Percentiles rank a stretch among this genome's conserved stretches.
These are phyloP conservation scores for Xanthoconium separans DNA, from an alignment of 1,284 basidiomycete species.

Conservation along the genomic window DNA sequence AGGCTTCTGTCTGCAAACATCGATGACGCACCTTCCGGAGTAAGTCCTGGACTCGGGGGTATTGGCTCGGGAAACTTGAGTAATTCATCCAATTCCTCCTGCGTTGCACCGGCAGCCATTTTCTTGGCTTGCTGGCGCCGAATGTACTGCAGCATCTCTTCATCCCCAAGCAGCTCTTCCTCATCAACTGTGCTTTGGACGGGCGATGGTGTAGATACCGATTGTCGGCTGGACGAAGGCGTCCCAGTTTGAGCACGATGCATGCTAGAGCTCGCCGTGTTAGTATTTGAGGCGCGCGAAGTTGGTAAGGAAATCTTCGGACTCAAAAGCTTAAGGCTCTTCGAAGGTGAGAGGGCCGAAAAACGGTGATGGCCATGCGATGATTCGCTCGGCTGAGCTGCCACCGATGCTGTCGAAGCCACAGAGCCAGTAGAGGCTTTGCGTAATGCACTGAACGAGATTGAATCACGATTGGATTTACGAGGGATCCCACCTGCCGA, in stretches of 20 bases:
- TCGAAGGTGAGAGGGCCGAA: constrained; percentile 79
- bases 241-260: constrained; percentile 55
- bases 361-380: constrained; percentile 57
- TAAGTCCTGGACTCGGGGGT: constrained; percentile 64
- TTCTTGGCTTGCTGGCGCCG: constrained; percentile 87
- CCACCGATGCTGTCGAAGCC: constrained; percentile 57
- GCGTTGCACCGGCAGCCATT: constrained; percentile 77
- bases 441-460: constrained; percentile 70
- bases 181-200: constrained; percentile 77
- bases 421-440: constrained; percentile 80
- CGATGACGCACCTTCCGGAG: constrained; percentile 65
- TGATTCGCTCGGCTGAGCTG: constrained; percentile 33
- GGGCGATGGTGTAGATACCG: constrained; percentile 79
- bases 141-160: constrained; percentile 97
- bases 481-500: constrained; percentile 51
- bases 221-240: constrained; percentile 73
- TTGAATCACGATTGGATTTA: constrained; percentile 71
- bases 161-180: constrained; percentile 89
- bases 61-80: constrained; percentile 92
- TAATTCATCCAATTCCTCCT: constrained; percentile 86
- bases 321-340: constrained; percentile 73
- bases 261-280: constrained; percentile 47
- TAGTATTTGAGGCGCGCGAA: constrained; percentile 50
- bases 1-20: constrained; percentile 1
- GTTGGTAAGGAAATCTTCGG: constrained; percentile 70